Conservation (phyloP, 164 flowering plant genomes). For the Amborella trichopoda region DNA sequence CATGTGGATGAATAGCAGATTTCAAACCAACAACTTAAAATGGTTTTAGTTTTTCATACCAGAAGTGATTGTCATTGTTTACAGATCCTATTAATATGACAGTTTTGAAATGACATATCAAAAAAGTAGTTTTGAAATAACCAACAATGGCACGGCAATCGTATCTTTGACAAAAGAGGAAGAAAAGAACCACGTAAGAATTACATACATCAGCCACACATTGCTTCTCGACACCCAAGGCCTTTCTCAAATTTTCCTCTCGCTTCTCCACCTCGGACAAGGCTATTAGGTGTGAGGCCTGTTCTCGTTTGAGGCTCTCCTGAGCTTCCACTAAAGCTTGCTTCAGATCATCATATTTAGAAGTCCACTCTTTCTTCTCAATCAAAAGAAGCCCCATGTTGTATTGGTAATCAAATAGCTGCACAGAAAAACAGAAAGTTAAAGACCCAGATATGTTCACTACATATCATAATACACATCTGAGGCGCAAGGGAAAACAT, state of each 20-base stretch:
- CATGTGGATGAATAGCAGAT: no score
- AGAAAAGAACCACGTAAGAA: neutral
- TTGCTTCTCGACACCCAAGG: conserved; percentile 56
- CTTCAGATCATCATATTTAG: conserved; percentile 39
- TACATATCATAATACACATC: no score
- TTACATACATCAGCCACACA: conserved; percentile 64
- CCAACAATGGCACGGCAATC: neutral
- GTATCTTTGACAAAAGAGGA: neutral
- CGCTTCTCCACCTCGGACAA: conserved; percentile 61
- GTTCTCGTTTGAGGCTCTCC: conserved; percentile 67
- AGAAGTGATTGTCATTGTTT: no score
- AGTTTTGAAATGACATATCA: neutral
- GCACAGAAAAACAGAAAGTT: no score
- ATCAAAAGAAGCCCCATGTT: conserved; percentile 89
- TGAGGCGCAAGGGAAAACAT: no score
- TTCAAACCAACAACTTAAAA: no score
- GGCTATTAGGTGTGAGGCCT: conserved; percentile 50
- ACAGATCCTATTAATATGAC: no score
- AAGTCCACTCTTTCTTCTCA: conserved; percentile 73
- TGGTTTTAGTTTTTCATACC: no score
- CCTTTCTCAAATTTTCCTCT: conserved; percentile 61
- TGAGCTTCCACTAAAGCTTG: conserved; percentile 49
- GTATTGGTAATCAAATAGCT: conserved; percentile 84
- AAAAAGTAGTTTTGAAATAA: neutral
- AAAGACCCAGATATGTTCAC: no score